These are phyloP conservation scores for Botrytis squamosa DNA, from an alignment of 2,329 filamentous ascomycete genomes.

Conservation along the genomic window DNA sequence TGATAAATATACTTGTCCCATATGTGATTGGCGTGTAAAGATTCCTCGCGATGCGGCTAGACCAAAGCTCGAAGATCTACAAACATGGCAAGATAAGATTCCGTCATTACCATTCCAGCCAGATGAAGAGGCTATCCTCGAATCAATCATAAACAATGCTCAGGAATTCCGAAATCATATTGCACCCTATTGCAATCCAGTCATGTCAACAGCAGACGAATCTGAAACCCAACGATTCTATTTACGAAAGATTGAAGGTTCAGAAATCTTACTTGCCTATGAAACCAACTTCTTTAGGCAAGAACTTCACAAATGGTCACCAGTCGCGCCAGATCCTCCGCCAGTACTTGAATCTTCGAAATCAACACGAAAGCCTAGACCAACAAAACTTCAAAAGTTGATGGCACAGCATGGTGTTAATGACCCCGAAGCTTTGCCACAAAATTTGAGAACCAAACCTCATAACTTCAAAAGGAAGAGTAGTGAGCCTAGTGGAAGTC, in stretches of 20 bases:
- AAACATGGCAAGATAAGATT: conserved; percentile 82
- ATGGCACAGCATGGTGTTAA: conserved; percentile 85
- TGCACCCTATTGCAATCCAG: conserved; percentile 73
- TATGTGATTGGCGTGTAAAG: conserved; percentile 95
- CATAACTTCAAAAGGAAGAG: conserved; percentile 39
- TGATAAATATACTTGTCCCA: conserved; percentile 96
- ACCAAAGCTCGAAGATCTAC: conserved; percentile 88
- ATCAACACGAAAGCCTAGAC: conserved; percentile 91
- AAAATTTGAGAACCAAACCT: conserved; percentile 49
- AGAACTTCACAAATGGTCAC: conserved; percentile 91
- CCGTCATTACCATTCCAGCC: conserved; percentile 83
- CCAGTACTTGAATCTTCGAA: conserved; percentile 83
- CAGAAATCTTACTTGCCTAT: conserved; percentile 83
- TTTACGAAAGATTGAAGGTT: conserved; percentile 93
- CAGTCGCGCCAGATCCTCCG: conserved; percentile 81
- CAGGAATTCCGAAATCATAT: conserved; percentile 82
- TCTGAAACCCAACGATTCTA: conserved; percentile 91
- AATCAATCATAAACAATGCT: conserved; percentile 83
- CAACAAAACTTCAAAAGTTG: conserved; percentile 95
- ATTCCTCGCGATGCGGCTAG: conserved; percentile 95
- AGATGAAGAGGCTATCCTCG: conserved; percentile 84
- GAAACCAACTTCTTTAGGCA: conserved; percentile 99
- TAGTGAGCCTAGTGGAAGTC: conserved; percentile 36
- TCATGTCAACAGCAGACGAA: conserved; percentile 80
- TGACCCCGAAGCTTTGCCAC: conserved; percentile 85